Evolutionary conservation across 202 grass and related monocot genomes (phyloP).

Genomic region (Hordeum pubiflorum): DNA sequence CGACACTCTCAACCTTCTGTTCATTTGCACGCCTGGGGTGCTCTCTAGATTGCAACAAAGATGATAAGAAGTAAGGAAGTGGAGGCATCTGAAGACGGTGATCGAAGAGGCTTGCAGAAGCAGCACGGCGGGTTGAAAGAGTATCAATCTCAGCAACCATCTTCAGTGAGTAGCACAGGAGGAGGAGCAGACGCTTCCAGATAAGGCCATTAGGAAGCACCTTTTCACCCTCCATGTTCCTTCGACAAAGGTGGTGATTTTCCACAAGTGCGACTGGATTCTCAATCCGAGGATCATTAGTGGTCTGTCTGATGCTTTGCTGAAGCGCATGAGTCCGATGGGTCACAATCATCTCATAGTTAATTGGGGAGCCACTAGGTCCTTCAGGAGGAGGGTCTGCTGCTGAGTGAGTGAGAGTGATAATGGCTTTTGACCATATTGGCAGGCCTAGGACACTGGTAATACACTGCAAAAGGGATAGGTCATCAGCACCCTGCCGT

Average conservation of each 20-base stretch:
- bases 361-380: conserved; percentile 54
- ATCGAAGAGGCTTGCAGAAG: conserved; percentile 40
- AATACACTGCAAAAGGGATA: conserved; percentile 52
- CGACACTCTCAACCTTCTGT: conserved; percentile 23
- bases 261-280: conserved; percentile 79
- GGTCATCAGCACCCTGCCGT: conserved; percentile 42
- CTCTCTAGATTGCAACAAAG: conserved; percentile 60
- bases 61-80: conserved; percentile 66
- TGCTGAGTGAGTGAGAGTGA: conserved; percentile 70
- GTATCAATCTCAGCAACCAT: conserved; percentile 54
- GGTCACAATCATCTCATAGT: conserved; percentile 52
- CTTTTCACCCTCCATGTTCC: conserved; percentile 58
- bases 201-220: conserved; percentile 71
- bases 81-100: conserved; percentile 37
- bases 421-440: conserved; percentile 60
- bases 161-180: conserved; percentile 69
- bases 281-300: conserved; percentile 40
- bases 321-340: conserved; percentile 51
- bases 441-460: conserved; percentile 56
- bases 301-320: conserved; percentile 58
- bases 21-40: conserved; percentile 42
- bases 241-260: conserved; percentile 69
- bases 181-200: conserved; percentile 63
- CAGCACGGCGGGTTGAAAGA: conserved; percentile 36
- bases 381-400: conserved; percentile 57